Base-by-base conservation (phyloP, 129 eudicot genomes). In the Saposhnikovia divaricata region DNA sequence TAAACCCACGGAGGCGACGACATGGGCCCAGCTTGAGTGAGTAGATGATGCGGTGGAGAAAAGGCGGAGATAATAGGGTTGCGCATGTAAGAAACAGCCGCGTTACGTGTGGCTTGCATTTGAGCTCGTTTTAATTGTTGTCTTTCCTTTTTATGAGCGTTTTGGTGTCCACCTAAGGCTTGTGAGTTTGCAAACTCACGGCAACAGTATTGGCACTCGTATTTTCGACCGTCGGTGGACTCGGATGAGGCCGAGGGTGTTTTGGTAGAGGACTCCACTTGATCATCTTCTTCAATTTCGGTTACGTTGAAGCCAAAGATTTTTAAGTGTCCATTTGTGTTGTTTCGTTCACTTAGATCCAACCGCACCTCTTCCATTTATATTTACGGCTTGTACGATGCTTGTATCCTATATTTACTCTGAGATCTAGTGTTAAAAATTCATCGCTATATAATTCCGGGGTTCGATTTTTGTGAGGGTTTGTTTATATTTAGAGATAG, bases 161-260 rank as follows among this genome's bases (percentile, higher is more conserved):
- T 95, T 76, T 95, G 98, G 77, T 95, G 98, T 37, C 98, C 98
- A 13, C 98, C 98, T 6, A 95, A 74, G 4, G 98, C 98, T 79
- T 92, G 98, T 25, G 98, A 95, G 86, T 95, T 95, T 12, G 96
- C 97, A 72, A 95, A 95, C 85, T 95, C 98, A 14, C 98, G 93
- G 86, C 89, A 95, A 78, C 98, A 95, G 83, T 95, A 95, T 18
- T 95, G 97, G 77, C 98, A 95, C 96, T 90, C 96, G 89, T 88
- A 95, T 82, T 90, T 92, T 77, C 98, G 92, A 88, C 90, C 91
- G 69, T 86, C 93, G 82, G 90, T 46, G 43, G 92, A 82, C 25
- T 91, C 95, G 23, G 90, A 83, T 19, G 93, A 87, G 28, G 78
- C 89, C 0, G 98, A 79, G 23, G 84, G 81, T n/a, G 91, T 81